Evolutionary conservation across 2,329 filamentous ascomycete species (phyloP).

Genomic region (Catunica adiposa): DNA sequence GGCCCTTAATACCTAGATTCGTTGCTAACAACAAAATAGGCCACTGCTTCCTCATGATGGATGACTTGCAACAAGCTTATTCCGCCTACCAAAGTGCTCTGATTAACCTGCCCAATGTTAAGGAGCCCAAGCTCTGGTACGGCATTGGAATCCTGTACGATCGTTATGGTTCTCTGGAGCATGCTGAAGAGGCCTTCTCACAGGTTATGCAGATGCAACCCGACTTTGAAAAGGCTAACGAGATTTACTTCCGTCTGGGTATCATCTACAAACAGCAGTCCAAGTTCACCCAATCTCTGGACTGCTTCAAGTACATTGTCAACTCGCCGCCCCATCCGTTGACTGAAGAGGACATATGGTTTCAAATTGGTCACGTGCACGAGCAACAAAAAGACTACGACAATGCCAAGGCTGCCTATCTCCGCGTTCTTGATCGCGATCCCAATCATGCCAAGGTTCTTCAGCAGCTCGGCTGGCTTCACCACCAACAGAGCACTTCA

Average conservation of each 20-base stretch:
- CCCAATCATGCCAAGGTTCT: constrained; percentile 95
- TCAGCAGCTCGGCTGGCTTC: constrained; percentile 92
- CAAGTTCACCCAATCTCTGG: constrained; percentile 80
- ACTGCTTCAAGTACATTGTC: constrained; percentile 98
- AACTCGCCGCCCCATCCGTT: constrained; percentile 78
- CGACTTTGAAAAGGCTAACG: constrained; percentile 94
- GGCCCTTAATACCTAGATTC: too few relatives aligned
- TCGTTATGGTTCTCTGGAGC: constrained; percentile 86
- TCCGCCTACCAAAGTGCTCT: constrained; percentile 90
- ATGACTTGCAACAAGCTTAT: constrained; percentile 92
- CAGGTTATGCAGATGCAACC: constrained; percentile 98
- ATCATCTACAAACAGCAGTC: constrained; percentile 99
- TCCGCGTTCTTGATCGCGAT: constrained; percentile 82
- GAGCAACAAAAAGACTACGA: constrained; percentile 99
- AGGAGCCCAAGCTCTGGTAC: constrained; percentile 98
- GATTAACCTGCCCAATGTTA: constrained; percentile 63
- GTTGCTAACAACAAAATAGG: too few relatives aligned
- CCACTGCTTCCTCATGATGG: constrained; percentile 98
- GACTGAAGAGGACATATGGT: constrained; percentile 98
- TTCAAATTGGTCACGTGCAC: constrained; percentile 97
- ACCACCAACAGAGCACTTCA: constrained; percentile 86
- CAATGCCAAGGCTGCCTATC: constrained; percentile 79
- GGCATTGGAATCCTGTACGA: constrained; percentile 97
- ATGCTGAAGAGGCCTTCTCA: constrained; percentile 94
- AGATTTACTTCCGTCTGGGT: constrained; percentile 96